Percentiles rank a stretch among this genome's conserved stretches.
Evolutionary conservation across 345 rosid genomes (phyloP).

Genomic region (Limnanthes douglasii): DNA sequence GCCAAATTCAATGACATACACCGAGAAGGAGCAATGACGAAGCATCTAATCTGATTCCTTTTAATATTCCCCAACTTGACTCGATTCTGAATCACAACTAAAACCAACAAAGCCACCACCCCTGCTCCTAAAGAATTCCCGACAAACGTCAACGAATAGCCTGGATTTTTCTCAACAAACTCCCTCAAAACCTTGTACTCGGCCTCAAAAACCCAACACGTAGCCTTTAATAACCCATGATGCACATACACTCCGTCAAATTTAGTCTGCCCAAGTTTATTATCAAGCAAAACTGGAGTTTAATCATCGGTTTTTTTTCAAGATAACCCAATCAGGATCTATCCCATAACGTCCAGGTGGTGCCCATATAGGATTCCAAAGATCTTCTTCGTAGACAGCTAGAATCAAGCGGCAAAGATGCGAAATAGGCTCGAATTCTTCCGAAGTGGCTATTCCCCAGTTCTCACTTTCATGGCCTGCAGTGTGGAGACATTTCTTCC

Average conservation of each 20-base stretch:
- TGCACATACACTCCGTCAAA: constrained; percentile 92
- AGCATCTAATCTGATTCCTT: constrained; percentile 72
- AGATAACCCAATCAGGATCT: constrained; percentile 48
- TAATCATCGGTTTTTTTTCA: constrained; percentile 47
- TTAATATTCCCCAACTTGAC: constrained; percentile 51
- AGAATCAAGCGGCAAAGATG: constrained; percentile 61
- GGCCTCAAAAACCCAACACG: constrained; percentile 59
- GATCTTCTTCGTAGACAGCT: constrained; percentile 68
- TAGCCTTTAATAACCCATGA: constrained; percentile 75
- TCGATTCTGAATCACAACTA: constrained; percentile 44
- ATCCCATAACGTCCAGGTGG: constrained; percentile 83
- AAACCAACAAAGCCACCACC: constrained; percentile 49
- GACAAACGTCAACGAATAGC: constrained; percentile 62
- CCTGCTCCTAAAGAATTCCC: constrained; percentile 95
- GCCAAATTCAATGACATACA: constrained; percentile 90
- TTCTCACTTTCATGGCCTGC: constrained; percentile 85
- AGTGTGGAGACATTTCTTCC: constrained; percentile 77
- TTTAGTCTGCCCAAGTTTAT: constrained; percentile 77
- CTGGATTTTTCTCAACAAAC: constrained; percentile 43
- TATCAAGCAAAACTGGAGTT: constrained; percentile 64
- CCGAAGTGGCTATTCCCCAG: constrained; percentile 68
- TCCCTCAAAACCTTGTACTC: constrained; percentile 42
- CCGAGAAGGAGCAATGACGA: constrained; percentile 79
- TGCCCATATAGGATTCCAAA: constrained; percentile 63
- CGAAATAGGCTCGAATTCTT: constrained; percentile 73